phyloP scores from a whole-genome alignment of 1,139 yeast genomes.

The Suhomyces choctaworum region DNA sequence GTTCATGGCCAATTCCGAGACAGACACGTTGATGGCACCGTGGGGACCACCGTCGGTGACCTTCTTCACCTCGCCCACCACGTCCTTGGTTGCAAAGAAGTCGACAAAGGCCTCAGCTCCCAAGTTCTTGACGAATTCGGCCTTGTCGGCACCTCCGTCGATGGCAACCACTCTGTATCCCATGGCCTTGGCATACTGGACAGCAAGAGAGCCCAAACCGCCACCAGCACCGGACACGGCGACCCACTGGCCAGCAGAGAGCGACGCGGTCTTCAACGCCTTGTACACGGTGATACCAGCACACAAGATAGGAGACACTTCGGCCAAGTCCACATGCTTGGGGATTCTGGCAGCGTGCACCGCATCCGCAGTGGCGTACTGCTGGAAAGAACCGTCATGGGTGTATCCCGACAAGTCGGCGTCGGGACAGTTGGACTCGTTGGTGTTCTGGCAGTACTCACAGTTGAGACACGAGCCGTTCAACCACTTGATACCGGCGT shows the following conservation, averaged over 20 bases:
- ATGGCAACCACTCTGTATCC: slow-evolving; percentile 73
- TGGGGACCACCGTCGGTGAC: slow-evolving; percentile 80
- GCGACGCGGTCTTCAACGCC: slow-evolving; percentile 69
- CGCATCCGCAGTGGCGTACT: slow-evolving; percentile 82
- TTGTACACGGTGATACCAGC: slow-evolving; percentile 82
- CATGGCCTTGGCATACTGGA: slow-evolving; percentile 75
- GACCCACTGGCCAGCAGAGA: slow-evolving; percentile 72
- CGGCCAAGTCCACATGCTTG: slow-evolving; percentile 66
- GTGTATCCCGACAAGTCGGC: slow-evolving; percentile 78
- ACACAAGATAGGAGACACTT: slow-evolving; percentile 76
- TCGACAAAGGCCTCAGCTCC: slow-evolving; percentile 73
- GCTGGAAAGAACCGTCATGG: slow-evolving; percentile 80
- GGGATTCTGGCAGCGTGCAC: slow-evolving; percentile 82
- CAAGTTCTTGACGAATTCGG: slow-evolving; percentile 51
- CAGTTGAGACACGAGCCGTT: slow-evolving; percentile 71
- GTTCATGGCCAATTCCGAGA: slow-evolving; percentile 63
- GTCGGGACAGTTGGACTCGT: slow-evolving; percentile 65
- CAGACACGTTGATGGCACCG: slow-evolving; percentile 73
- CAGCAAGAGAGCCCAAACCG: slow-evolving; percentile 74
- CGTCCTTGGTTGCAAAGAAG: slow-evolving; percentile 57
- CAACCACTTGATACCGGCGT: slow-evolving; percentile 75
- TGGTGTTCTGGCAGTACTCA: slow-evolving; percentile 64
- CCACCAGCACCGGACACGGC: slow-evolving; percentile 80
- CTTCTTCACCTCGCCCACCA: slow-evolving; percentile 53
- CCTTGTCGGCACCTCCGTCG: slow-evolving; percentile 74